Percentiles rank a stretch among this genome's conserved stretches.
phyloP scores from a whole-genome alignment of 177 flowering plant species.

The Vitis hybrid region DNA sequence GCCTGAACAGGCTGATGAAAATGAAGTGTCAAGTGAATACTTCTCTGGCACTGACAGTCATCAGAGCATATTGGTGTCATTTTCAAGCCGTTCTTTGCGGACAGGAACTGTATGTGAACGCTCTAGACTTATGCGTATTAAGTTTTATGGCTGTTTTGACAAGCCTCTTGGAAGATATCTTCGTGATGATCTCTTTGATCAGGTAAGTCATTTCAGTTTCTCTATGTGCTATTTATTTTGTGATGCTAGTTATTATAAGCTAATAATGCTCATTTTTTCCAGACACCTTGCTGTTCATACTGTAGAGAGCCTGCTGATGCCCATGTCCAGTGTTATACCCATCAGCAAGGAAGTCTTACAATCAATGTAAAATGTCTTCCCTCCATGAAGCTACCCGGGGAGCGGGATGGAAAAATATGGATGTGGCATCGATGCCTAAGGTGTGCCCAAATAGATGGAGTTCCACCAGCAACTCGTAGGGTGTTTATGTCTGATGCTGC shows the following conservation, averaged over 20 bases:
- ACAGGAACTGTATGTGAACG: slow-evolving; percentile 92
- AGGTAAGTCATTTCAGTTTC: slow-evolving; percentile 44
- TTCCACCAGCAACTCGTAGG: slow-evolving; percentile 91
- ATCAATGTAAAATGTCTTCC: slow-evolving; percentile 71
- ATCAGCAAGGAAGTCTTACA: slow-evolving; percentile 87
- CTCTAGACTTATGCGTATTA: slow-evolving; percentile 81
- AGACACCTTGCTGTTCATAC: slow-evolving; percentile 65
- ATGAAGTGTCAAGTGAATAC: slow-evolving; percentile 47
- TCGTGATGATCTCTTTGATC: slow-evolving; percentile 82
- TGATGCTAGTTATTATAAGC: not conserved
- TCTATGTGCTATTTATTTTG: not conserved
- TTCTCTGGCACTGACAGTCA: slow-evolving; percentile 68
- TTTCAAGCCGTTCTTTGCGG: slow-evolving; percentile 72
- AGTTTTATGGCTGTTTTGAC: slow-evolving; percentile 91
- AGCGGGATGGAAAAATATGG: slow-evolving; percentile 95
- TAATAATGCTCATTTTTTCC: slow-evolving; percentile 22
- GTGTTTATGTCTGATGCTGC: slow-evolving; percentile 99
- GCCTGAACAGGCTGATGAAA: slow-evolving; percentile 32
- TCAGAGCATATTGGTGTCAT: slow-evolving; percentile 89
- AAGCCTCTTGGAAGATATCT: slow-evolving; percentile 96
- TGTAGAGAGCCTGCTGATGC: slow-evolving; percentile 86
- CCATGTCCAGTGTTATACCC: slow-evolving; percentile 87
- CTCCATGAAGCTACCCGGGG: slow-evolving; percentile 76
- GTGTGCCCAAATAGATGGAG: slow-evolving; percentile 74
- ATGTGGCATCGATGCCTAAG: slow-evolving; percentile 99